Evolutionary conservation across 371 early-diverging fungal species (phyloP), one percentile per base, ranked within the genome.

Genomic region (Lichtheimia ramosa): DNA sequence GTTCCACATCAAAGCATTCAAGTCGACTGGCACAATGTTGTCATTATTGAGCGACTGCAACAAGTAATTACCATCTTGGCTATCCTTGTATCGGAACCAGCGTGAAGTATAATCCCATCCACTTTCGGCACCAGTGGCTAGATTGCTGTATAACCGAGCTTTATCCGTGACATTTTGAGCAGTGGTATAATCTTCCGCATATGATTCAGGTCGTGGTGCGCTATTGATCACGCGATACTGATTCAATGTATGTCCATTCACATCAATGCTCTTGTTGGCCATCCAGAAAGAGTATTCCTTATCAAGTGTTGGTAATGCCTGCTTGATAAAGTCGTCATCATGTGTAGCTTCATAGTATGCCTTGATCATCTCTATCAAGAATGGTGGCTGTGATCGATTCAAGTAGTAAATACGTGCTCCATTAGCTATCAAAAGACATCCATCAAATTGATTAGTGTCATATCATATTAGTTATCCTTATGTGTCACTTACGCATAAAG

Each of bases 21-120:
- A 83, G 54, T 95, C 95, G 7, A 93, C 85, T 0, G 96, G 96
- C 7, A 97, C 65, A 34, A 91, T 73, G 23, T 81, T 66, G n/a
- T 69, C 68, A 3, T 90, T 89, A 48, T 78, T 68, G 25, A 94
- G 82, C 3, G 71, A 58, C 4, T 74, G 73, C 2, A 89, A 64
- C 4, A 23, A 23, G 25, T 34, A 48, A 15, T 51, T 64, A 27
- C 67, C 62, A 3, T 50, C 56, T 48, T 70, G 62, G 1, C 71
- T 73, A 7, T 25, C 27, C 10, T 79, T 69, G 40, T 67, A 43
- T 8, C 61, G 66, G 5, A 88, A 70, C 92, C 92, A 93, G 27
- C 95, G 81, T 2, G 86, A 79, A 16, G 89, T 84, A 64, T 88
- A 96, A 72, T 96, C 96, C 92, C 92, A 92, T 8, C 97, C 97